Percentiles rank a stretch among this genome's conserved stretches.
These are phyloP conservation scores for Rubus idaeus DNA, from an alignment of 306 rosid genomes.

Conservation along the genomic window DNA sequence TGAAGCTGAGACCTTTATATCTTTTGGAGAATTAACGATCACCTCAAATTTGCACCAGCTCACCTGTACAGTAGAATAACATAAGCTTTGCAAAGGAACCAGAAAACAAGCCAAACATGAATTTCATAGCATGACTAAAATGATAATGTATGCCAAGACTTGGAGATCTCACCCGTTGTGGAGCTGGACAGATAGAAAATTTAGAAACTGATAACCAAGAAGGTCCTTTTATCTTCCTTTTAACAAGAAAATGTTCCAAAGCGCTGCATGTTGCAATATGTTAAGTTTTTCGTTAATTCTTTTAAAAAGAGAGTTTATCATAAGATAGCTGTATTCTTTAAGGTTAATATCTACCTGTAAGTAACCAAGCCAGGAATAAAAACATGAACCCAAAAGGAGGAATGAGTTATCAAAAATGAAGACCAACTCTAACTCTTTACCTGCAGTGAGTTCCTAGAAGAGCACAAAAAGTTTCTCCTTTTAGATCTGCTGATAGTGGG, in stretches of 20 bases:
- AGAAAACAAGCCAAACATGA: neutral
- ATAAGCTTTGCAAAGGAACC: slow-evolving; percentile 26
- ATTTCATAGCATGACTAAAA: neutral
- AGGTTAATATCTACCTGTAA: neutral
- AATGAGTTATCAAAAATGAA: slow-evolving; percentile 17
- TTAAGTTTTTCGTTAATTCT: slow-evolving; percentile 23
- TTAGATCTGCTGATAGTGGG: slow-evolving; percentile 68
- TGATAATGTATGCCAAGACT: neutral
- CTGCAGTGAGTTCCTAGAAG: slow-evolving; percentile 80
- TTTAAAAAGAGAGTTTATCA: neutral
- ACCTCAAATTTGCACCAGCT: slow-evolving; percentile 99
- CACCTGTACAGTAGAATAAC: slow-evolving; percentile 54
- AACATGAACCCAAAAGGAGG: neutral
- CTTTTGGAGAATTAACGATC: slow-evolving; percentile 70
- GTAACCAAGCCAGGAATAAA: neutral
- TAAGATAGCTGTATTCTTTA: neutral
- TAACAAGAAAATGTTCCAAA: slow-evolving; percentile 79
- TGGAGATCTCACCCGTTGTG: slow-evolving; percentile 66
- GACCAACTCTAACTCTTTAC: slow-evolving; percentile 38
- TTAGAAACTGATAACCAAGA: slow-evolving; percentile 75
- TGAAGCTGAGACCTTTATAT: slow-evolving; percentile 50
- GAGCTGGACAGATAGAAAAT: slow-evolving; percentile 48
- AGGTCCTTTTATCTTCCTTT: slow-evolving; percentile 92
- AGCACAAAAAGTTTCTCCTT: slow-evolving; percentile 70
- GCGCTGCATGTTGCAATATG: slow-evolving; percentile 64